Percentiles rank a stretch among this genome's conserved stretches.
Evolutionary conservation across 768 basidiomycete species (phyloP).

Genomic region (Leccinum subtestaceum): DNA sequence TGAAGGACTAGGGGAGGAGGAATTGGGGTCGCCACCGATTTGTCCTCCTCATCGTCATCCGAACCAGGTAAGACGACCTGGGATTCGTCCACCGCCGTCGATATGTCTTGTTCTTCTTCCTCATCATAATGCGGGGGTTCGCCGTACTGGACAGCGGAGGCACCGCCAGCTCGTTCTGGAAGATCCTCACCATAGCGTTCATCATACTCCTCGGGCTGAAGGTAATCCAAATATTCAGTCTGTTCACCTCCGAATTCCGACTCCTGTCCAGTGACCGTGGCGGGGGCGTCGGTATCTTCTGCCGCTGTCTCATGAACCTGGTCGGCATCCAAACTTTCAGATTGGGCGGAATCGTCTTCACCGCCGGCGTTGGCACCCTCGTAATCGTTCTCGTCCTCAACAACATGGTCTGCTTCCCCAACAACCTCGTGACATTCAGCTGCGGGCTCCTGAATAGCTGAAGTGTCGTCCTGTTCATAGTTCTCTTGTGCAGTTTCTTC

Average conservation of each 20-base stretch:
- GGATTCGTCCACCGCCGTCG: slow-evolving; percentile 19
- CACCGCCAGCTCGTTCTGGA: slow-evolving; percentile 27
- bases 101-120: slow-evolving; percentile 22
- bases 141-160: slow-evolving; percentile 13
- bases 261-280: slow-evolving; percentile 6
- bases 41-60: slow-evolving; percentile 16
- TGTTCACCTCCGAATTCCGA: slow-evolving; percentile 31
- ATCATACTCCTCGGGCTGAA: slow-evolving; percentile 35
- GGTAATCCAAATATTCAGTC: slow-evolving; percentile 33
- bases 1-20: slow-evolving; percentile 8
- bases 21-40: slow-evolving; percentile 15
- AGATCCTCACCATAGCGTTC: slow-evolving; percentile 36
- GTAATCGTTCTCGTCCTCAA: slow-evolving; percentile 25
- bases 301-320: slow-evolving; percentile 22
- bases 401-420: slow-evolving; percentile 12
- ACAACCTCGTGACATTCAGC: slow-evolving; percentile 18
- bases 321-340: slow-evolving; percentile 29
- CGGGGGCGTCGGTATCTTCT: slow-evolving; percentile 24
- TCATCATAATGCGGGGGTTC: slow-evolving; percentile 24
- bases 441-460: slow-evolving; percentile 8
- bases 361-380: slow-evolving; percentile 14
- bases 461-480: slow-evolving; percentile 1
- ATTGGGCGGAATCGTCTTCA: slow-evolving; percentile 17
- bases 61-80: slow-evolving; percentile 7
- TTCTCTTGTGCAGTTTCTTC: slow-evolving; percentile 13